Conservation (phyloP, 768 basidiomycete species). For the Xanthoconium stramineum region DNA sequence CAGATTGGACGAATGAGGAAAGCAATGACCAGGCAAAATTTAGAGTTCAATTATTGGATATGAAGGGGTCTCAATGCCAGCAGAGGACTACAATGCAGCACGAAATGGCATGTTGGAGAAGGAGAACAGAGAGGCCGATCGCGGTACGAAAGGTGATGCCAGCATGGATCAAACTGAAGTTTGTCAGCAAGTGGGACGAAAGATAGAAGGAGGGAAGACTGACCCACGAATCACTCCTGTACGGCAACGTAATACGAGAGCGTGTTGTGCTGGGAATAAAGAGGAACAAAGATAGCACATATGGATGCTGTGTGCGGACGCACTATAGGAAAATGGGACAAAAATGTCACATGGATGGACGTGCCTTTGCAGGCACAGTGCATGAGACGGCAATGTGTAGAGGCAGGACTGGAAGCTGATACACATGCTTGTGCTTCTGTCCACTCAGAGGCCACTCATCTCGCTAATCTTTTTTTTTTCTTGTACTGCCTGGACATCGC, state of each 20-base stretch:
- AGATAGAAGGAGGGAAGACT: constrained; percentile 14
- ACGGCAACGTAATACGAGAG: constrained; percentile 20
- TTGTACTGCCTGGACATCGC: constrained; percentile 15
- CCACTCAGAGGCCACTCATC: constrained; percentile 29
- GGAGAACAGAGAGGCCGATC: neutral
- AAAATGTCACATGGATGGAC: constrained; percentile 17
- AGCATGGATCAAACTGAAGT: constrained; percentile 22
- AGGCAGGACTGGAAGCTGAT: constrained; percentile 26
- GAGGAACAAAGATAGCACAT: constrained; percentile 24
- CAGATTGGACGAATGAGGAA: constrained; percentile 7
- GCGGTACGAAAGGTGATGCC: neutral
- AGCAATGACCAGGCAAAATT: neutral
- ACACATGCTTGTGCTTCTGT: constrained; percentile 24
- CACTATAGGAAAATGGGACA: constrained; percentile 6
- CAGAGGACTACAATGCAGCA: constrained; percentile 8
- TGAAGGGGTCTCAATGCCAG: constrained; percentile 16
- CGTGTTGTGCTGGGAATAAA: constrained; percentile 15
- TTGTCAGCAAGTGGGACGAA: constrained; percentile 10
- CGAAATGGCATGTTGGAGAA: constrained; percentile 7
- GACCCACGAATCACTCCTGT: constrained; percentile 16
- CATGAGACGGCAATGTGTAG: constrained; percentile 22
- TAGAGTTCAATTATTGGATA: constrained; percentile 29
- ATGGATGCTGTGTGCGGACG: constrained; percentile 18
- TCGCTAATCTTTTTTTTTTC: constrained; percentile 18
- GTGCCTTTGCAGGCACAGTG: constrained; percentile 13